Percentiles rank a stretch among this genome's conserved stretches.
Conservation (phyloP, 2,329 filamentous ascomycete genomes). For the Alternaria burnsii region DNA sequence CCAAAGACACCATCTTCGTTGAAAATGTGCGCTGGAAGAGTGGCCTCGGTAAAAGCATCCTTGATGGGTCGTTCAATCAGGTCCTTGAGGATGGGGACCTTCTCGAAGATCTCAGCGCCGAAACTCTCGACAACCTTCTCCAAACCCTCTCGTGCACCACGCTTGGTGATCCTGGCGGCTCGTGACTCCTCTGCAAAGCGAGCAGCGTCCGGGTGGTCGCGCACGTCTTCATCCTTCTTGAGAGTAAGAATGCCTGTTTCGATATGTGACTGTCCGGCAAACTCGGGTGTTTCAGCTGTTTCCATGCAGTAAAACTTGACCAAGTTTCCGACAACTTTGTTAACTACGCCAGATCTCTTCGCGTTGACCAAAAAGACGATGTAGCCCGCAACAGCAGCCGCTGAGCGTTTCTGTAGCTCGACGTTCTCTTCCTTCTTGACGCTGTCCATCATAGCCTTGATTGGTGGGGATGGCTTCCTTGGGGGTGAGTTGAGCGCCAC, state of each 20-base stretch:
- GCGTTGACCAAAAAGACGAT: conserved; percentile 85
- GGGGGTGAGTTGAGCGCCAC: conserved; percentile 88
- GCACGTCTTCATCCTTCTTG: conserved; percentile 94
- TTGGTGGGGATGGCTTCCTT: conserved; percentile 91
- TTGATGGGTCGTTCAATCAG: conserved; percentile 85
- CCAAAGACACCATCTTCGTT: conserved; percentile 79
- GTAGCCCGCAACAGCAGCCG: conserved; percentile 81
- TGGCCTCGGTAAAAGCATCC: conserved; percentile 73
- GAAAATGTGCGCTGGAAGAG: conserved; percentile 74
- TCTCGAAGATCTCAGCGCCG: conserved; percentile 78
- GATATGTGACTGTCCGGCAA: conserved; percentile 80
- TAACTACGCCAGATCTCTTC: conserved; percentile 83
- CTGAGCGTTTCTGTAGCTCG: conserved; percentile 86
- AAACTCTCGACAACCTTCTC: conserved; percentile 86
- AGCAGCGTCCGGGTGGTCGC: conserved; percentile 88
- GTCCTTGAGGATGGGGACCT: conserved; percentile 79
- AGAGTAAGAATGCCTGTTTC: conserved; percentile 87
- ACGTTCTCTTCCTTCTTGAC: conserved; percentile 93
- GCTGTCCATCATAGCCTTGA: conserved; percentile 98
- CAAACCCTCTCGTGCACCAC: conserved; percentile 92
- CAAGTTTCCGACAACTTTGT: conserved; percentile 94
- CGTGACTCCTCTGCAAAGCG: conserved; percentile 90
- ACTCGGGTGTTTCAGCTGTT: conserved; percentile 96
- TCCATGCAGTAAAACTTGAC: conserved; percentile 98
- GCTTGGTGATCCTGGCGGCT: conserved; percentile 86